Evolutionary conservation across 225 moss, liverwort and hornwort genomes (phyloP), one percentile per base, ranked within the genome.

Genomic region (Polytrichum commune): DNA sequence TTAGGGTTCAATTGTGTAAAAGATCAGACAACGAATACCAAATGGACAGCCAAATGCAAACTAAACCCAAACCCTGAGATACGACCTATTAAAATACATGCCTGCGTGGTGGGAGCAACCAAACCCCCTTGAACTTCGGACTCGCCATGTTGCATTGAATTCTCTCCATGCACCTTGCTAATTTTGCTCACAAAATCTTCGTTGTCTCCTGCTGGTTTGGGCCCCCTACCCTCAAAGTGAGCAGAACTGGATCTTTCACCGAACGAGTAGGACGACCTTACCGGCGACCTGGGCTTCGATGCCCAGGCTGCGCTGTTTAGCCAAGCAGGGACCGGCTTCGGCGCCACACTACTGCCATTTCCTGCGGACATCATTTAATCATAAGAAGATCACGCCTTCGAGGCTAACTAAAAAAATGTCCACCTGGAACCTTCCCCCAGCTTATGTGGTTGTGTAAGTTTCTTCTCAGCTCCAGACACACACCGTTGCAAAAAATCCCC

Each of bases 291-390:
- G 54, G 83, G 76, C 72, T 74, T 81, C 33, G 83, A 87, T 38
- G 62, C 64, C 76, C 78, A 83, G 33, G 76, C 71, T 62, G 73
- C 73, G 53, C 83, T 78, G 70, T 80, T 78, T 13, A 72, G 76
- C 76, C 83, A 78, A 73, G 80, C 78, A 62, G 78, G 63, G 5
- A 78, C 83, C 69, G 83, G 78, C 74, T 79, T 87, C 63, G 83
- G 81, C 73, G 81, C 76, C 76, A 81, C 74, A 55, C 74, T 84
- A 69, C 81, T 84, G 27, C 83, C 75, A 86, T 75, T 82, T 75
- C 79, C 83, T 60, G 76, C 60, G 61, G 71, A 79, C 62, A 87
- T 87, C 76, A 82, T 78, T 72, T 73, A 73, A 78, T 68, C 80
- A 83, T 83, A 76, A 57, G 57, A 53, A 73, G 55, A 69, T 72